A percentile compares a stretch with the other conserved stretches of the same genome.
phyloP scores from a whole-genome alignment of 108 stramenopile genomes.

The Aurantiochytrium sp. region DNA sequence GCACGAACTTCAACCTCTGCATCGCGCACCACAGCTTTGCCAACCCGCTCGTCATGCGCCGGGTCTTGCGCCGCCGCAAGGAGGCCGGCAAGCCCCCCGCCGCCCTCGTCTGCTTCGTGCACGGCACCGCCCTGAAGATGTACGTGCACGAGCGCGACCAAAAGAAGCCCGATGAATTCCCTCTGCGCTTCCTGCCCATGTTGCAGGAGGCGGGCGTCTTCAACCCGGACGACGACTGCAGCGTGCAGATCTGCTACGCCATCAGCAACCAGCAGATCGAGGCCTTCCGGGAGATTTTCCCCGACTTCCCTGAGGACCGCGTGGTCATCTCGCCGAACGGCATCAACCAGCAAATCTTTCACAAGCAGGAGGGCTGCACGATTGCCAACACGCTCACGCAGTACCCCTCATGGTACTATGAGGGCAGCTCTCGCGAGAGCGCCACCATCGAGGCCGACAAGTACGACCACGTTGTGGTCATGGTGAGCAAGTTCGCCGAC shows the following conservation, averaged over 20 bases:
- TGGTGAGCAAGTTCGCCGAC: neutral
- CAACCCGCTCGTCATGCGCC: neutral
- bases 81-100: slow-evolving; percentile 1
- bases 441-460: neutral
- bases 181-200: neutral
- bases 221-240: neutral
- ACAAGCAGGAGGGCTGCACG: neutral
- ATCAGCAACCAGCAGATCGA: neutral
- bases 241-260: neutral
- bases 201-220: neutral
- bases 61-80: neutral
- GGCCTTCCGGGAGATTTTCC: neutral
- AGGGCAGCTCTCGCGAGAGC: neutral
- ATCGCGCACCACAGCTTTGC: neutral
- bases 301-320: neutral
- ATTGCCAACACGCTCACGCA: neutral
- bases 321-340: neutral
- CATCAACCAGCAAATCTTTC: neutral
- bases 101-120: neutral
- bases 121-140: neutral
- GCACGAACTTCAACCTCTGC: neutral
- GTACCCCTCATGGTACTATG: neutral
- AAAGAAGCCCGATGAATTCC: neutral
- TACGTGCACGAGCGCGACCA: slow-evolving; percentile 9
- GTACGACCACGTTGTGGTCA: neutral